Percentiles rank a stretch among this genome's conserved stretches.
phyloP scores from a whole-genome alignment of 108 stramenopile species.

The Cylindrotheca closterium region DNA sequence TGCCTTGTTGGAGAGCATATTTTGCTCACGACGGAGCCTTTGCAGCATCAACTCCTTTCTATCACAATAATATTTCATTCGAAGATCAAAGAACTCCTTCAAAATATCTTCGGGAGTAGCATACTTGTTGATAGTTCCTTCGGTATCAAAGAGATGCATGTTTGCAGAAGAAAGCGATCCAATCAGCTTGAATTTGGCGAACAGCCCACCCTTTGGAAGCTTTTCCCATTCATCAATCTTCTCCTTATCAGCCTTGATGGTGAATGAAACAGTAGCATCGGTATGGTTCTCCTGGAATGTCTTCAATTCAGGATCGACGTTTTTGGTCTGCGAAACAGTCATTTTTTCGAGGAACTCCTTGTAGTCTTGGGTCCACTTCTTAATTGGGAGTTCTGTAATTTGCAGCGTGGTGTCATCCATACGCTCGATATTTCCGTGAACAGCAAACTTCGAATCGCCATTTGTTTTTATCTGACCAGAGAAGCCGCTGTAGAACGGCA shows the following conservation, averaged over 20 bases:
- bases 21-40: conserved; percentile 67
- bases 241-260: conserved; percentile 74
- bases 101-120: conserved; percentile 72
- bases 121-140: conserved; percentile 88
- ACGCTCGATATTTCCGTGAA: conserved; percentile 79
- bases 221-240: conserved; percentile 83
- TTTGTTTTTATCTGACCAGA: conserved; percentile 74
- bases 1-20: conserved; percentile 94
- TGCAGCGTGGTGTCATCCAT: conserved; percentile 76
- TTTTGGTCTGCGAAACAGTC: conserved; percentile 45
- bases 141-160: conserved; percentile 93
- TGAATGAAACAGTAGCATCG: conserved; percentile 95
- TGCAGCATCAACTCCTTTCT: conserved; percentile 82
- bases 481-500: conserved; percentile 87
- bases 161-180: conserved; percentile 84
- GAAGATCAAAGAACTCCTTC: conserved; percentile 82
- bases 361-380: conserved; percentile 98
- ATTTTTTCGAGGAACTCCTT: conserved; percentile 84
- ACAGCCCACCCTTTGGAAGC: conserved; percentile 73
- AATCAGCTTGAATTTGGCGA: conserved; percentile 94
- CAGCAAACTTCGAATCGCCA: conserved; percentile 52
- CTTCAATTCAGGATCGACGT: conserved; percentile 60
- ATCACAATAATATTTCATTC: conserved; percentile 87
- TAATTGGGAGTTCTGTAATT: conserved; percentile 95
- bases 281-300: conserved; percentile 99